Evolutionary conservation across 1,284 basidiomycete species (phyloP), one percentile per base, ranked within the genome.

Genomic region (Microbotryum scabiosae): DNA sequence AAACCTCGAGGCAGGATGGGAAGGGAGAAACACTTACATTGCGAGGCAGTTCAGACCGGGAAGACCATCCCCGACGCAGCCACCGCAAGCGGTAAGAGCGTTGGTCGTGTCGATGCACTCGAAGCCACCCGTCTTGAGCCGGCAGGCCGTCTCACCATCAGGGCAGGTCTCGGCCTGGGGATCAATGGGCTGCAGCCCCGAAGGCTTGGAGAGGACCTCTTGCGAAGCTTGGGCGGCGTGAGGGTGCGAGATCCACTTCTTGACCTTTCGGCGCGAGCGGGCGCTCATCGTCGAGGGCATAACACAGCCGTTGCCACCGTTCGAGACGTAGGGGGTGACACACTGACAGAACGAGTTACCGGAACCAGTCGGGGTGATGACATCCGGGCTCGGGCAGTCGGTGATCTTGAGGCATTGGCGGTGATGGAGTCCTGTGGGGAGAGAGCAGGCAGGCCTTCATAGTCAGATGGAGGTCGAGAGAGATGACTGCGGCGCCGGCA

Each of bases 71-170:
- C 56, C 61, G 36, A 57, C 51, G 54, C 61, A 65, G 12, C 64
- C 61, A 8, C 64, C 64, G 50, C 64, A 62, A 10, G 56, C 23
- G 4, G 53, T 50, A 21, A 65, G 58, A n/a, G 30, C 41, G 26
- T 44, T 46, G 25, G 46, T 32, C 2, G 61, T 60, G 56, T 65
- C 64, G 32, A 65, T 26, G 53, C 64, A 65, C 41, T 65, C 64
- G 56, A 60, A 65, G 41, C 57, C 62, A 26, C 62, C 62, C 51
- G 43, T 16, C 10, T 36, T 32, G 6, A 55, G 48, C 1, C 56
- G 60, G 53, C 63, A 64, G 6, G 63, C 63, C 7, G 51, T 64
- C 50, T 64, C 63, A 48, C 53, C 52, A 5, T 46, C 49, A 6
- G 63, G 60, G 60, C 63, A 64, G 47, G 46, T 54, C 30, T 53